Base-by-base conservation (phyloP, 192 early-diverging fungal species). In the Umbelopsis vinacea region DNA sequence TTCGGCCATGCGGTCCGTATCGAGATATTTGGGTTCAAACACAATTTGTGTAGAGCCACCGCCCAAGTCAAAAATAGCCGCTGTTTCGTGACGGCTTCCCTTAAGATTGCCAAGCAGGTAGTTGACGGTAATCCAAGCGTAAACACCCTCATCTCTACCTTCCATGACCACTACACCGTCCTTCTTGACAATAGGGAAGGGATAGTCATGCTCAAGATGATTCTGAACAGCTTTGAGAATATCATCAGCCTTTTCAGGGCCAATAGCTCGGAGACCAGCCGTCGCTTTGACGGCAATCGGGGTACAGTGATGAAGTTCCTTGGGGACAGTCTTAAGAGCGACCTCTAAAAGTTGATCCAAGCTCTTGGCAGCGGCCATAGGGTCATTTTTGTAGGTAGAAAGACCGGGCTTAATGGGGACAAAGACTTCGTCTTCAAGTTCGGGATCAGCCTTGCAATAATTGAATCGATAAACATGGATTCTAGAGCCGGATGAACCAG, bases 11-110 rank as follows among this genome's bases (percentile, higher is more conserved):
- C 76, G 83, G 33, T 76, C 79, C n/a, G 67, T 46, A 22, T 68
- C 29, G 24, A 63, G 22, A 26, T 29, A 43, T 33, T 74, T 71
- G 0, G 94, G 94, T 79, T 95, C 94, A 84, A 96, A 96, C 0
- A 95, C 94, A 67, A 96, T 92, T 82, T 96, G 94, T 14, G 94
- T 96, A 11, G 91, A 93, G 2, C 90, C 94, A 69, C 94, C 94
- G 68, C 94, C 94, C 70, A 96, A 81, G 72, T 96, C 94, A 83
- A 96, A 92, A 37, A 94, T 89, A n/a, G 91, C 94, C 9, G 91
- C 94, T 0, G 91, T 93, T 19, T 75, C 75, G 19, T 71, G 45
- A 19, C 50, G 55, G 63, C 26, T 54, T 26, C 52, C 69, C 23
- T 88, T 88, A 37, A 95, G 84, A 22, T 81, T 80, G 35, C 87